Evolutionary conservation across 2,329 filamentous ascomycete species (phyloP).

Genomic region (Fusarium haematococcum): DNA sequence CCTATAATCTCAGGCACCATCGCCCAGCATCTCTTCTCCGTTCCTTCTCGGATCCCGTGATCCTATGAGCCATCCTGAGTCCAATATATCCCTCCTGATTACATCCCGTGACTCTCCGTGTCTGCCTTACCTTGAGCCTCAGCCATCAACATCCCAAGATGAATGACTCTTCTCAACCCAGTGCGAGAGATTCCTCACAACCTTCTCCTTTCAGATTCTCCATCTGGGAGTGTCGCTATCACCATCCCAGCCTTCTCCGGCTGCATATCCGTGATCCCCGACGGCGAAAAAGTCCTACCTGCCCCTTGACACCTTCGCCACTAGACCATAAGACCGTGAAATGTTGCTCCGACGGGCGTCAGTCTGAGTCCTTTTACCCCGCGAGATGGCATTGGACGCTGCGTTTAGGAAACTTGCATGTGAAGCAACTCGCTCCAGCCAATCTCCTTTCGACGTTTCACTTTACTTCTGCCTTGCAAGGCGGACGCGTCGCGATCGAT

Average conservation of each 20-base stretch:
- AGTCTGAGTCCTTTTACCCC: slow-evolving; percentile 21
- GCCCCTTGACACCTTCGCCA: slow-evolving; percentile 14
- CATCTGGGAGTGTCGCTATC: slow-evolving; percentile 27
- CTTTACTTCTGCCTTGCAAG: slow-evolving; percentile 4
- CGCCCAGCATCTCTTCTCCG: not conserved
- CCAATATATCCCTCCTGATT: not conserved
- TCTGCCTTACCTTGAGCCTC: slow-evolving; percentile 1
- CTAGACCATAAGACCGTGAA: slow-evolving; percentile 21
- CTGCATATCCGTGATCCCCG: slow-evolving; percentile 7
- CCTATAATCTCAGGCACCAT: not conserved
- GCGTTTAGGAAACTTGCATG: not conserved
- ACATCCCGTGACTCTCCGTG: slow-evolving; percentile 1
- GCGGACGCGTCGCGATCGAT: slow-evolving; percentile 5
- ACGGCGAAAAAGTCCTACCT: slow-evolving; percentile 22
- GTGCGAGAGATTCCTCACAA: slow-evolving; percentile 7
- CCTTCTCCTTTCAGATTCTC: not conserved
- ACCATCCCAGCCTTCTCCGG: not conserved
- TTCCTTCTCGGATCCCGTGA: not conserved
- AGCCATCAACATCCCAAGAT: not conserved
- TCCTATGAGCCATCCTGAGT: not conserved
- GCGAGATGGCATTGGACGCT: slow-evolving; percentile 13
- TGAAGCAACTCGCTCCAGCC: slow-evolving; percentile 10
- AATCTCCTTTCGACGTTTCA: not conserved
- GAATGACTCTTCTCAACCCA: slow-evolving; percentile 12
- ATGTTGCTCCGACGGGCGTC: slow-evolving; percentile 11